phyloP scores from a whole-genome alignment of 176 grass and related monocot genomes.

The Eleusine coracana region DNA sequence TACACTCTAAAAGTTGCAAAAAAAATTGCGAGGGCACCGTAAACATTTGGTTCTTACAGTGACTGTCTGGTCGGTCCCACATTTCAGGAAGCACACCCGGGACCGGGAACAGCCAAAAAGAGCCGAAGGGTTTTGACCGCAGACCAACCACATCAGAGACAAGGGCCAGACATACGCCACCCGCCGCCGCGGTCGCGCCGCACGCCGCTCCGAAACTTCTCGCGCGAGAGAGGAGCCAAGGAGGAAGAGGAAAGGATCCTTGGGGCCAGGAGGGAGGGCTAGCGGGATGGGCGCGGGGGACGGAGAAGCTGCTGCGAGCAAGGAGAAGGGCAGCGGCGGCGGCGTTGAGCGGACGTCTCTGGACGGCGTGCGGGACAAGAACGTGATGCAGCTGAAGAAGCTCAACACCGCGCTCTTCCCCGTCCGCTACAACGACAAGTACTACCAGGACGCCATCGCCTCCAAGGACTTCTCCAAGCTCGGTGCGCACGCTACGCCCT shows the following conservation, averaged over 20 bases:
- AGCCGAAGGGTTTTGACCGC: conserved; percentile 51
- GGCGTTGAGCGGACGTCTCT: conserved; percentile 62
- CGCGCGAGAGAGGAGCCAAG: neutral
- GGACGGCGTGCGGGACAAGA: conserved; percentile 91
- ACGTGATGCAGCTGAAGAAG: conserved; percentile 99
- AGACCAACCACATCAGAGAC: conserved; percentile 1
- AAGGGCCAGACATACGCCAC: conserved; percentile 29
- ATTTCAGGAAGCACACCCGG: neutral
- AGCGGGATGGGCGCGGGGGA: conserved; percentile 42
- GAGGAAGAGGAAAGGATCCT: neutral
- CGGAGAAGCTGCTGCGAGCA: conserved; percentile 29
- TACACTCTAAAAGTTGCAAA: too few relatives aligned
- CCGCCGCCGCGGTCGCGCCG: conserved; percentile 45
- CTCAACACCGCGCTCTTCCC: conserved; percentile 94
- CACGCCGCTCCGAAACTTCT: conserved; percentile 16
- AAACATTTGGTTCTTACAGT: too few relatives aligned
- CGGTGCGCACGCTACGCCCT: conserved; percentile 44
- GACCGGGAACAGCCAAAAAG: conserved; percentile 13
- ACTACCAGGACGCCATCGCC: conserved; percentile 84
- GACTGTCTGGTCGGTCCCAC: neutral
- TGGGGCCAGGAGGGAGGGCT: neutral
- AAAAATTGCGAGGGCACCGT: too few relatives aligned
- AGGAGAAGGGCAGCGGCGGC: conserved; percentile 47
- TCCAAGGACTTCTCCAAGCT: conserved; percentile 98
- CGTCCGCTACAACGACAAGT: conserved; percentile 96